These are phyloP conservation scores for Anthostomella pinea DNA, from an alignment of 2,329 filamentous ascomycete genomes.

Conservation along the genomic window DNA sequence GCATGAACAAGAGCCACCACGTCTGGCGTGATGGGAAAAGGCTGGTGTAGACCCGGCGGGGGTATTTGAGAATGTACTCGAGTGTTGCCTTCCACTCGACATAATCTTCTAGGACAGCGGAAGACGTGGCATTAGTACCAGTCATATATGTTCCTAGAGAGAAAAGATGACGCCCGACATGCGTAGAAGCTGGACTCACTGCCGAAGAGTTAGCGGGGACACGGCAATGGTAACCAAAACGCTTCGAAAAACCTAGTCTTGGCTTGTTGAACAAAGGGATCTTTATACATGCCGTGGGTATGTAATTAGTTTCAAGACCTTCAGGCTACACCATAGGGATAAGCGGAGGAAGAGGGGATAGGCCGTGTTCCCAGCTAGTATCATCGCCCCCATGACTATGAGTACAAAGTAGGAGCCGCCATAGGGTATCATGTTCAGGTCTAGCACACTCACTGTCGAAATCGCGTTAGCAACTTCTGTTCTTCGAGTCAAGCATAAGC, in stretches of 20 bases:
- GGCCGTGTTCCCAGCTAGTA: conserved; percentile 64
- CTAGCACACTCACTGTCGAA: conserved; percentile 53
- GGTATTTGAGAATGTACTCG: conserved; percentile 53
- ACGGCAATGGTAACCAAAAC: too few relatives aligned
- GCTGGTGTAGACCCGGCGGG: conserved; percentile 58
- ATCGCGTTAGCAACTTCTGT: too few relatives aligned
- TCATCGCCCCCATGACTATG: conserved; percentile 53
- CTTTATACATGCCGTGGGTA: too few relatives aligned
- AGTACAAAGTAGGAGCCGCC: conserved; percentile 50
- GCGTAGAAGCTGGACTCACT: too few relatives aligned
- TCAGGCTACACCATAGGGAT: conserved; percentile 52
- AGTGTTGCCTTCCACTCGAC: conserved; percentile 47
- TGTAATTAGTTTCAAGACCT: conserved; percentile 38
- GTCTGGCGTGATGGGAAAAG: conserved; percentile 63
- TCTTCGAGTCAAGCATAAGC: too few relatives aligned
- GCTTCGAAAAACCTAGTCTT: too few relatives aligned
- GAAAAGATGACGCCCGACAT: too few relatives aligned
- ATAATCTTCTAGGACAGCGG: too few relatives aligned
- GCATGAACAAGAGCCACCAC: conserved; percentile 63
- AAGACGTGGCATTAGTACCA: too few relatives aligned
- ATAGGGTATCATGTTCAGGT: conserved; percentile 64
- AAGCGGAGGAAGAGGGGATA: conserved; percentile 63
- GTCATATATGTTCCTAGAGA: too few relatives aligned
- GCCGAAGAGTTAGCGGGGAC: too few relatives aligned
- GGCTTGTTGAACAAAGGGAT: too few relatives aligned